Base-by-base conservation (phyloP, 495 filamentous ascomycete genomes). In the Hyaloscypha finlandica region DNA sequence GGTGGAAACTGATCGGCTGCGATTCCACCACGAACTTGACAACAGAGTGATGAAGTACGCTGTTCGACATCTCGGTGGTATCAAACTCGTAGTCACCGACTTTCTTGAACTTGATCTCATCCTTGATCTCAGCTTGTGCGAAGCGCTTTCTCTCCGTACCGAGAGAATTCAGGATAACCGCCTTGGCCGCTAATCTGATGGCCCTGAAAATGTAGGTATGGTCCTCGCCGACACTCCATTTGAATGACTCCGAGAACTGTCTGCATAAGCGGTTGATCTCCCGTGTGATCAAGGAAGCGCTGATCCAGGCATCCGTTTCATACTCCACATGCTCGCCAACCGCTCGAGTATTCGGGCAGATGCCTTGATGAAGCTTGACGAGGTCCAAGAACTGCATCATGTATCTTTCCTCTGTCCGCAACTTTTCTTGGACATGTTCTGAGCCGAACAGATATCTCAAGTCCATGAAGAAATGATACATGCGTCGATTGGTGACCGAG, bases 271-370 rank as follows among this genome's bases (percentile, higher is more conserved):
- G 88, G 73, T 97, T 98, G 75, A 99, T 92, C 75, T 99, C 94
- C 58, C 93, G 85, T 60, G 94, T 97, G 59, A 98, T 90, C 51
- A 99, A 85, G 8, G 92, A 94, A 1, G 96, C 95, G 70, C 89
- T 95, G 57, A 99, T 97, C 95, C 95, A 99, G 33, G 92, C 90
- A 73, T 99, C 95, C 6, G 93, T 95, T 77, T 99, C 95, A 72
- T 97, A 99, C 74, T 98, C 96, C 8, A 99, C 90, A 73, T 99
- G 95, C 68, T 99, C 95, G 25, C 91, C 92, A 35, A 97, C 88
- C 1, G 94, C 94, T 65, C 95, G 86, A 6, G 93, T 79, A 70
- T 98, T 99, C 16, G 95, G 96, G 71, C 94, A 97, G 51, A 98
- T 96, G 0, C 95, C 95, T 77, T 99, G 95, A 59, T 96, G 92